Conservation (phyloP, 2,329 filamentous ascomycete species). For the Bipolaris victoriae region DNA sequence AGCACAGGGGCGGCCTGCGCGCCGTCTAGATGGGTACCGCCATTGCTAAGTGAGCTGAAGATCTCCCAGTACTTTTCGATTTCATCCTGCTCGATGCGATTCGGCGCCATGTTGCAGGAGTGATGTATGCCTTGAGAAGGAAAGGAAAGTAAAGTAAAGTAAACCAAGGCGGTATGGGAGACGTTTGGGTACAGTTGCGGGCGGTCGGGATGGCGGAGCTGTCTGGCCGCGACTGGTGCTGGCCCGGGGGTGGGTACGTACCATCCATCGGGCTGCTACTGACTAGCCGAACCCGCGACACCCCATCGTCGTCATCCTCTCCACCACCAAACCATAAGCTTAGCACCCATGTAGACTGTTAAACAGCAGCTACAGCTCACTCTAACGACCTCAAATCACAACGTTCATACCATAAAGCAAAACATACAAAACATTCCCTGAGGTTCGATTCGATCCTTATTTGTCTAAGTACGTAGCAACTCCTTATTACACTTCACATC, state of each 20-base stretch:
- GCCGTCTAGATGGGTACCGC: constrained; percentile 70
- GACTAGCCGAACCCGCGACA: background rate
- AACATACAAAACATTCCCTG: background rate
- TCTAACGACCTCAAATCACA: background rate
- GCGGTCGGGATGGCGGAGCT: constrained; percentile 25
- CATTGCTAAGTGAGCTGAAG: constrained; percentile 70
- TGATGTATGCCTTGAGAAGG: background rate
- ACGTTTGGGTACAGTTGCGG: constrained; percentile 9
- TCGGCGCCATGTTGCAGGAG: constrained; percentile 46
- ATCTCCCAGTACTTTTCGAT: constrained; percentile 83
- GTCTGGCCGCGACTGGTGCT: constrained; percentile 9
- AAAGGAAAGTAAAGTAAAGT: background rate
- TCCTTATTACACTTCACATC: constrained; percentile 11
- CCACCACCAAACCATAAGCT: background rate
- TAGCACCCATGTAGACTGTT: background rate
- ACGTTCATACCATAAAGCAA: no score
- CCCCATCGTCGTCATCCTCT: background rate
- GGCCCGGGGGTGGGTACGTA: constrained; percentile 10
- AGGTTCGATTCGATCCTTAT: background rate
- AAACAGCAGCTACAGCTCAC: no score
- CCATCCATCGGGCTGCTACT: constrained; percentile 9
- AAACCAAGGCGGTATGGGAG: constrained; percentile 3
- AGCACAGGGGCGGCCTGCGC: constrained; percentile 73
- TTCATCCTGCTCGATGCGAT: constrained; percentile 73
- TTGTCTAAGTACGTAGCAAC: constrained; percentile 1